Base-by-base conservation (phyloP, 2,329 filamentous ascomycete species). In the Ampelomyces quisqualis region DNA sequence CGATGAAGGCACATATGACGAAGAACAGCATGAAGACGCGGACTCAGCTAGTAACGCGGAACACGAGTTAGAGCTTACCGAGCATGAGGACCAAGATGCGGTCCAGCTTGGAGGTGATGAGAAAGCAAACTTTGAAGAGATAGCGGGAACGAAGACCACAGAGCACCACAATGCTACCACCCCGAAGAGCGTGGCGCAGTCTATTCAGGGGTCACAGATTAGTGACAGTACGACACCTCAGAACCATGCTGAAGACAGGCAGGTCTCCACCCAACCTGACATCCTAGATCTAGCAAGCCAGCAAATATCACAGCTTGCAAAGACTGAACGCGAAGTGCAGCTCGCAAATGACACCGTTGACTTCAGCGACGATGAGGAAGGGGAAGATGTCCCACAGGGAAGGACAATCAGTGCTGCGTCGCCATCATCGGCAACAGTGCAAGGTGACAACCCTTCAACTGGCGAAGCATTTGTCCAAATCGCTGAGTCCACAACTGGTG, bases 351-450 rank as follows among this genome's bases (percentile, higher is more conserved):
- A 75, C 49, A 43, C 72, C n/a, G 68, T 75, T 52, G 74, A 75
- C 44, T 79, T 77, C 53, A 74, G 74, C 17, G 75, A 79, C 41
- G 71, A 67, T n/a, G 70, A 74, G 26, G 57, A 60, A n/a, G 39
- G 53, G 18, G 38, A 45, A 13, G 43, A 40, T n/a, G n/a, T n/a
- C 15, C 28, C 19, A n/a, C 44, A 49, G 14, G 38, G 40, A 27
- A 43, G 42, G 13, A 30, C 40, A 9, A 28, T 30, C 11, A 43
- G 51, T 20, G 51, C 51, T 13, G 36, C 40, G 1, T 64, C 63
- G 1, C 56, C 60, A 5, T 57, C 55, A 14, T 65, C 67, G 19
- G 56, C 58, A 11, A 69, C 65, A 3, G 51, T 69, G 4, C 60
- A 64, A 44, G 65, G 59, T 23, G 65, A 68, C 24, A 54, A 60